Base-by-base conservation (phyloP, 1,284 basidiomycete species). In the Ganoderma sinense region DNA sequence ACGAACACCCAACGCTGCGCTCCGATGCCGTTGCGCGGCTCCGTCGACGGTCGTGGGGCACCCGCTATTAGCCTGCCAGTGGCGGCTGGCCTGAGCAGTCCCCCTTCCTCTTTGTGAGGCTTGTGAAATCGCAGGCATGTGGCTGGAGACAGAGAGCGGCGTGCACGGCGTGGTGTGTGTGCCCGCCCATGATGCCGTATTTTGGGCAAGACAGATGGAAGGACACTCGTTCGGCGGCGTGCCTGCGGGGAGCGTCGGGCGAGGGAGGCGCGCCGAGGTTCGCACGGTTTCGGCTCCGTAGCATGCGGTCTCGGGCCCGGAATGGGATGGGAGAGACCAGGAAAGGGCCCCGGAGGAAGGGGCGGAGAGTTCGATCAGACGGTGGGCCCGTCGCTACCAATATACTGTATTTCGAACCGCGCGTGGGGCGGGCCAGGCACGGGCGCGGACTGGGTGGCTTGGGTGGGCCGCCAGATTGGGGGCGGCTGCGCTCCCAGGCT, bases 271-370 rank as follows among this genome's bases (percentile, higher is more conserved):
- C 45, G 18, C 26, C 31, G 55, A 40, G 31, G 48, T 69, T 65
- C 67, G 48, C 67, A 69, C 67, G 67, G 26, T 60, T 56, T 74
- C 73, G 73, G 73, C 67, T 65, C 73, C 73, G 73, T 45, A 62
- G 62, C 67, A 69, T 70, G 73, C 71, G 68, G 73, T 65, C 55
- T 69, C 71, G 71, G 73, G 63, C 56, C 64, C 64, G 65, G 23
- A 64, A 59, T 18, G 62, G 56, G 67, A 55, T 31, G 65, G 59
- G 36, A 14, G 23, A 23, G 59, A 39, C 33, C 11, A n/a, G 58
- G 59, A 26, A 16, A 26, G 39, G 59, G 39, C 33, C n/a, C 20
- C 59, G 23, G 39, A 26, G 36, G 23, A 39, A 40, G 36, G 23
- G 39, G 23, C 33, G 58, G 53, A 29, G 51, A 29, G 51, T 29